Conservation (phyloP, 2,329 filamentous ascomycete genomes). For the Colletotrichum cereale region DNA sequence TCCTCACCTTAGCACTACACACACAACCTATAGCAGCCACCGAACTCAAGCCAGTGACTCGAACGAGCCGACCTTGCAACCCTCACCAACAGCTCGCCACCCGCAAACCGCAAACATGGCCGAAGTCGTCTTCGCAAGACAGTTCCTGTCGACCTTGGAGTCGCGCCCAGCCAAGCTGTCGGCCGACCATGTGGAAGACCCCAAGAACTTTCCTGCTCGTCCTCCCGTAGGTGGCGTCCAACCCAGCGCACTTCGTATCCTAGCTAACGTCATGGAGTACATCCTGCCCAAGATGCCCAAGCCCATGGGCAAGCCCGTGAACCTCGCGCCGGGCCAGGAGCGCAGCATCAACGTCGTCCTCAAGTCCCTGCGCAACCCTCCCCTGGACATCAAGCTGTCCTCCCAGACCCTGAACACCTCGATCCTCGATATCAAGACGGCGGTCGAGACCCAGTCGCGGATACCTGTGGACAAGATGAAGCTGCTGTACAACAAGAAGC, state of each 20-base stretch:
- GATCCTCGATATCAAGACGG: constrained; percentile 81
- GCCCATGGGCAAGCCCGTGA: constrained; percentile 63
- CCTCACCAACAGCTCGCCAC: background rate
- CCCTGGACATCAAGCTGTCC: constrained; percentile 75
- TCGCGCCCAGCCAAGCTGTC: constrained; percentile 83
- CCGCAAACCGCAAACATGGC: constrained; percentile 66
- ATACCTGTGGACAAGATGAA: constrained; percentile 85
- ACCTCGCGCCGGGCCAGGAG: constrained; percentile 65
- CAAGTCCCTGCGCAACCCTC: constrained; percentile 83
- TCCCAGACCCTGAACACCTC: constrained; percentile 76
- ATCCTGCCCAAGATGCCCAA: constrained; percentile 77
- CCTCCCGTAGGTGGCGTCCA: constrained; percentile 73
- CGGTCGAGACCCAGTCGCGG: constrained; percentile 72
- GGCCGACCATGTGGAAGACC: constrained; percentile 91
- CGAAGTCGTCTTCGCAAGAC: constrained; percentile 87
- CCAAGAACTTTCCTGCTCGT: constrained; percentile 80
- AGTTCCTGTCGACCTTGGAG: constrained; percentile 85
- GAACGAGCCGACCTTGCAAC: background rate
- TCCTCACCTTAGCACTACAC: background rate
- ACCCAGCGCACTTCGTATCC: background rate
- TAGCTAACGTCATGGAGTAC: constrained; percentile 61
- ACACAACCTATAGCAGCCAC: background rate
- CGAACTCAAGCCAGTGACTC: constrained; percentile 7
- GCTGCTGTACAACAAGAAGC: constrained; percentile 89
- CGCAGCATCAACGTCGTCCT: constrained; percentile 70